These are phyloP conservation scores for Parasarocladium wereldwijsianum DNA, from an alignment of 2,329 filamentous ascomycete species.

Conservation along the genomic window DNA sequence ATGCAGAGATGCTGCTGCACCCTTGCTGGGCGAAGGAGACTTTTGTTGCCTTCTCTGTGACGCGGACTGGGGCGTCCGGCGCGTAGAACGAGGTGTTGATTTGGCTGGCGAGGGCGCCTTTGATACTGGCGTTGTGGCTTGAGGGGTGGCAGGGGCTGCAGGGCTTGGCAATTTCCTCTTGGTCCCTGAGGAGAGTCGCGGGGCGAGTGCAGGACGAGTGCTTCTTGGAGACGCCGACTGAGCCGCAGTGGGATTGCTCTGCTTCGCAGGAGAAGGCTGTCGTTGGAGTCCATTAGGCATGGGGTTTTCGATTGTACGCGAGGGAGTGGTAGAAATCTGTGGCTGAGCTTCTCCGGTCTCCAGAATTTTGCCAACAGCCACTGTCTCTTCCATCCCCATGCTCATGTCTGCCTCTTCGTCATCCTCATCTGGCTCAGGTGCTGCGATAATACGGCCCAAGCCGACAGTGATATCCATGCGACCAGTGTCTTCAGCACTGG, in stretches of 20 bases:
- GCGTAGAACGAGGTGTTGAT: slow-evolving; percentile 1
- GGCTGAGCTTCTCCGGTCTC: slow-evolving; percentile 16
- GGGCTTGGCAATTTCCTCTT: too few species aligned
- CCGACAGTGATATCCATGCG: slow-evolving; percentile 50
- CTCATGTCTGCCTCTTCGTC: slow-evolving; percentile 21
- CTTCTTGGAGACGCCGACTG: too few species aligned
- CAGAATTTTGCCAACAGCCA: slow-evolving; percentile 48
- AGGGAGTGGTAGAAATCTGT: too few species aligned
- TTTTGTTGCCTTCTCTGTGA: not conserved
- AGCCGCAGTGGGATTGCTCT: too few species aligned
- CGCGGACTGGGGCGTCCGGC: slow-evolving; percentile 1
- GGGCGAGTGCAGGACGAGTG: too few species aligned
- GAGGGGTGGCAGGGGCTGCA: too few species aligned
- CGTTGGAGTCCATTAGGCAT: too few species aligned
- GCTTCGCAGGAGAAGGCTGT: too few species aligned
- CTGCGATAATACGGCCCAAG: slow-evolving; percentile 37
- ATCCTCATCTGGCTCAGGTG: slow-evolving; percentile 12
- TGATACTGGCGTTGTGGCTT: too few species aligned
- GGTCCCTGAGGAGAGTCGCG: too few species aligned
- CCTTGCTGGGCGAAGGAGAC: not conserved
- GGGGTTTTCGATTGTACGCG: too few species aligned
- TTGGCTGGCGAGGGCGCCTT: not conserved
- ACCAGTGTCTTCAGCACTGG: slow-evolving; percentile 16
- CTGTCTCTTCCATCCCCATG: slow-evolving; percentile 54
- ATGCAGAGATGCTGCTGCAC: slow-evolving; percentile 4